A percentile compares a stretch with the other conserved stretches of the same genome.
phyloP scores from a whole-genome alignment of 768 basidiomycete species.

The Termitomyces sp. region DNA sequence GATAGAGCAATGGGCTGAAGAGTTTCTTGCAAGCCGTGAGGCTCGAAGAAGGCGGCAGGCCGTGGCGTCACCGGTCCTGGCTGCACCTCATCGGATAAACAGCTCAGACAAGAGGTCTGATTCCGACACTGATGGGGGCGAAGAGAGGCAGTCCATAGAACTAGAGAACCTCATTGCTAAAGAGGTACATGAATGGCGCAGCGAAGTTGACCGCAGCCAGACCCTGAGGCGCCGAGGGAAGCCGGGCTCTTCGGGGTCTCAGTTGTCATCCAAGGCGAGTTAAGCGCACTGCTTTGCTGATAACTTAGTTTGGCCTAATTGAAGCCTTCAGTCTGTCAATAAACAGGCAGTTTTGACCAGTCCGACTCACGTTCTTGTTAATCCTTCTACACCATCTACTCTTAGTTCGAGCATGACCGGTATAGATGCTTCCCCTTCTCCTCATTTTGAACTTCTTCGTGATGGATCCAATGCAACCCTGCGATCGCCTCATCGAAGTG shows the following conservation, averaged over 20 bases:
- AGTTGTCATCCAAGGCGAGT: conserved; percentile 41
- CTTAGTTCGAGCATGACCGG: conserved; percentile 20
- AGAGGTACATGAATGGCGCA: conserved; percentile 52
- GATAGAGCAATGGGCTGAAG: conserved; percentile 42
- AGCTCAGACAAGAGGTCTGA: conserved; percentile 19
- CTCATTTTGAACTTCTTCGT: conserved; percentile 14
- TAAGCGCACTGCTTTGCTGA: conserved; percentile 1
- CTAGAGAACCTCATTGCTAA: conserved; percentile 45
- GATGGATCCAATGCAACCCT: conserved; percentile 13
- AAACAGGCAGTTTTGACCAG: conserved; percentile 31
- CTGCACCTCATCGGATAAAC: conserved; percentile 18
- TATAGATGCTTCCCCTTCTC: conserved; percentile 18
- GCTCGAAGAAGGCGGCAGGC: conserved; percentile 25
- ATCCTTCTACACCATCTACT: conserved; percentile 23
- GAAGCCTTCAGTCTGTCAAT: neutral
- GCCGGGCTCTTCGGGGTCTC: conserved; percentile 10
- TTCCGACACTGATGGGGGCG: conserved; percentile 14
- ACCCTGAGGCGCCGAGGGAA: conserved; percentile 27
- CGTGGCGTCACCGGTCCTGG: conserved; percentile 12
- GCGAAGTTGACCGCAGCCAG: conserved; percentile 28
- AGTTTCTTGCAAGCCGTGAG: conserved; percentile 27
- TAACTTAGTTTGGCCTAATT: neutral
- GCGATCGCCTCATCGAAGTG: conserved; percentile 9
- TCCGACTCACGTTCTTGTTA: conserved; percentile 42
- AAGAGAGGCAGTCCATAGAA: conserved; percentile 29